Percentiles rank a stretch among this genome's conserved stretches.
These are phyloP conservation scores for Ulmus americana DNA, from an alignment of 331 rosid species.

Conservation along the genomic window DNA sequence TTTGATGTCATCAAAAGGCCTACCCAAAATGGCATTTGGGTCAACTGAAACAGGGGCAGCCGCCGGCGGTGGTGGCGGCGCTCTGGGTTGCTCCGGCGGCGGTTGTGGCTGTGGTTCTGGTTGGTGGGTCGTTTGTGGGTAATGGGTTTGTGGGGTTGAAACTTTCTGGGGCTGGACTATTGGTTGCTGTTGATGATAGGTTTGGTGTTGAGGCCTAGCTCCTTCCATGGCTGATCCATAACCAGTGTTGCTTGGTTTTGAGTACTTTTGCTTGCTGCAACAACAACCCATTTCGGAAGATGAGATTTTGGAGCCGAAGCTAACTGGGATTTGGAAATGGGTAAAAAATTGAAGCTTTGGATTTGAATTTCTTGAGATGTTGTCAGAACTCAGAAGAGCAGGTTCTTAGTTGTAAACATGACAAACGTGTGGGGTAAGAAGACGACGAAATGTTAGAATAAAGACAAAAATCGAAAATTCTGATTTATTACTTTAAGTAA, in stretches of 20 bases:
- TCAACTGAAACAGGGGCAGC: conserved; percentile 19
- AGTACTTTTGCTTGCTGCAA: conserved; percentile 41
- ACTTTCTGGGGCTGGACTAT: conserved; percentile 19
- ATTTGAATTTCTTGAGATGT: background rate
- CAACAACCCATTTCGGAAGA: conserved; percentile 58
- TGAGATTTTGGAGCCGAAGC: background rate
- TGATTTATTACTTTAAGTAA: too few relatives aligned
- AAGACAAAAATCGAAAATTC: too few relatives aligned
- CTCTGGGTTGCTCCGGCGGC: conserved; percentile 15
- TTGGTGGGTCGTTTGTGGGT: conserved; percentile 17
- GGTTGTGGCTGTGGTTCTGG: conserved; percentile 11
- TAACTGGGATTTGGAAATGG: background rate
- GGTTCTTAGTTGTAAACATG: too few relatives aligned
- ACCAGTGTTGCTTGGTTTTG: conserved; percentile 17
- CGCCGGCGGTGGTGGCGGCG: conserved; percentile 23
- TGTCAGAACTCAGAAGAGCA: background rate
- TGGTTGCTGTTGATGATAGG: conserved; percentile 21
- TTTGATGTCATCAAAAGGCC: conserved; percentile 62
- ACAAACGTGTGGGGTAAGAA: too few relatives aligned
- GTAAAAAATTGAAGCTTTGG: background rate
- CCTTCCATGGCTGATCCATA: conserved; percentile 20
- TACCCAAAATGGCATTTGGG: conserved; percentile 53
- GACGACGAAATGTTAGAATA: too few relatives aligned
- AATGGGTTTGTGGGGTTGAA: conserved; percentile 25
- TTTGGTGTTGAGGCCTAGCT: conserved; percentile 20